Base-by-base conservation (phyloP, 495 filamentous ascomycete genomes). In the Tricharina praecox region DNA sequence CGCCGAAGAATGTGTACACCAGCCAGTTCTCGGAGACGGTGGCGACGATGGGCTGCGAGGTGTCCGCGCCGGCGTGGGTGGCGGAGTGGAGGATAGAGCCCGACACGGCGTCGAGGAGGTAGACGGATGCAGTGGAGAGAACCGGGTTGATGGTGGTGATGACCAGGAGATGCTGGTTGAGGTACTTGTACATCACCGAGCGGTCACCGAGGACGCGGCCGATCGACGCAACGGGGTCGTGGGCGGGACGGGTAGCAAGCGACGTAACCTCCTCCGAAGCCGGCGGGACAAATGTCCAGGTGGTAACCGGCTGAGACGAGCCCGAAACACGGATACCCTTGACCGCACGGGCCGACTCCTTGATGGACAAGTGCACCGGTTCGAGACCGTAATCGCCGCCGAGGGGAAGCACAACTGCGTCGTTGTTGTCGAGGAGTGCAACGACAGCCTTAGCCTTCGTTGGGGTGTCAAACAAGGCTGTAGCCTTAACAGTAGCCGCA, bases 11-110 rank as follows among this genome's bases (percentile, higher is more conserved):
- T n/a, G 84, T 79, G 68, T 90, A 93, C 21, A 82, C 69, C 62
- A 93, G 84, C 86, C 87, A 96, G 67, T 99, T 96, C 67, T 96
- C 90, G 3, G 84, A 79, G 23, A 96, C 66, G 25, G 72, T 73
- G 28, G 82, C 82, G 18, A 77, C 64, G 52, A 95, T 84, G 1
- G 80, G 74, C 52, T 85, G 79, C 8, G 65, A 69, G 1, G 73
- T 69, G 60, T 96, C 92, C 26, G 92, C 77, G 13, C 76, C 79
- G 13, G 70, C 61, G 59, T 94, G 81, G 2, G 69, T 76, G 37
- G 69, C 68, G 1, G 80, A 72, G 59, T 87, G 66, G 2, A 99
- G 68, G 18, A 93, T 63, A 39, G 75, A 69, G 33, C 92, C 92
- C 16, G 87, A 87, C 5, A 92, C 74, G 1, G 82, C 80, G 62